Base-by-base conservation (phyloP, 2,329 filamentous ascomycete genomes). In the Ascocoryne sarcoides region DNA sequence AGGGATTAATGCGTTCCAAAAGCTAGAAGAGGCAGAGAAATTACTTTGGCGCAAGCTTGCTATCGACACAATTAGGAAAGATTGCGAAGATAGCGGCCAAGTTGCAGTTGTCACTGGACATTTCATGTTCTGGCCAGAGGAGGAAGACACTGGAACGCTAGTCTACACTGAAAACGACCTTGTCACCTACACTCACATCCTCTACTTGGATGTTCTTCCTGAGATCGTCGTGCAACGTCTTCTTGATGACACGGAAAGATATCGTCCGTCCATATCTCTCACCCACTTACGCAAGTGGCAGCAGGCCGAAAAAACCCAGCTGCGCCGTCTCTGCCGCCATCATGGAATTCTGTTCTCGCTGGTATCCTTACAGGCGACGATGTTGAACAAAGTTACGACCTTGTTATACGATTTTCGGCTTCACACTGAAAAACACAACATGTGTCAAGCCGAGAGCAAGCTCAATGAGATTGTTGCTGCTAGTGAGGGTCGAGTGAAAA, bases 81-180 rank as follows among this genome's bases (percentile, higher is more conserved):
- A 65, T 5, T 71, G 67, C 39, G 32, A 40, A 2, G 10, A 49
- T 0, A 62, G 35, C 8, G 52, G 59, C 1, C 60, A 56, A 42
- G 45, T 56, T 4, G 75, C 56, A 1, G 49, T 82, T 2, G 69
- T 81, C 3, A 58, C 70, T 4, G 74, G 73, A 0, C 73, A 81
- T 51, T 70, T 63, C 51, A 71, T 70, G 60, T 71, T 79, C 47
- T 77, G 71, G 70, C 3, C 44, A 0, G 62, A 69, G 18, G 53
- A 53, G 1, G 50, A 63, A 0, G 43, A 53, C 7, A 28, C 18
- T n/a, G 57, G 53, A 21, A 14, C 53, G 1, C 12, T 45, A 4
- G 64, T 73, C 0, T 64, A 57, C 37, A 78, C 70, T 0, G 23
- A 26, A 26, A 12, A 26, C 12, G 23, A 7, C 12, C 23, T 26